Base-by-base conservation (phyloP, 176 grass and related monocot genomes). In the Microstegium vimineum region DNA sequence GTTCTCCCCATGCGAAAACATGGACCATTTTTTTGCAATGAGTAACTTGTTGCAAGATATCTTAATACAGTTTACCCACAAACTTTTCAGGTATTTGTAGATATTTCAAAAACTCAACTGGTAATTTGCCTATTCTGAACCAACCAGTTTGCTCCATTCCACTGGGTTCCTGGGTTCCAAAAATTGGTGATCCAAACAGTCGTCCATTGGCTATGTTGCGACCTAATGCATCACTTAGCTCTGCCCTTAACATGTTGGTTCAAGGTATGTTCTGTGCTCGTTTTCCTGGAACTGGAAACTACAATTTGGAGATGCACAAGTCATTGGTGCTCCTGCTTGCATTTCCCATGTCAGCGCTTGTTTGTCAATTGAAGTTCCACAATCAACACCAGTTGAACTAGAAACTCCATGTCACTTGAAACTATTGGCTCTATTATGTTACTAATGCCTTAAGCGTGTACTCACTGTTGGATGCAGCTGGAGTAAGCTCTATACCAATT, bases 91-190 rank as follows among this genome's bases (percentile, higher is more conserved):
- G 96, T 90, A 87, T 99, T 52, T 99, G 89, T 81, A 95, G 96
- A 82, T 93, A 96, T 85, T 99, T 96, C 65, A 95, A 87, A 89
- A 92, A 92, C 73, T 96, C 97, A 8, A 84, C 89, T 46, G 87
- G 93, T 89, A 91, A 84, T 76, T 88, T 99, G 68, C 97, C 97
- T 26, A 89, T 96, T 67, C 80, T 99, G 77, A 94, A 89, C 84
- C 87, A 95, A 84, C 89, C 93, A 56, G 81, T 99, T 46, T 91
- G 81, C 73, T 85, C 83, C 77, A 87, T 99, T 82, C 93, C 93
- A 6, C 75, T 99, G 91, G 97, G 97, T 88, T 90, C 91, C 5
- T 99, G 97, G 97, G 81, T 92, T 85, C 97, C 97, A 6, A 93
- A 51, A 86, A 90, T 90, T 87, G 97, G 91, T 61, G 97, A 96